A percentile compares a stretch with the other conserved stretches of the same genome.
Conservation (phyloP, 2,329 filamentous ascomycete genomes). For the Fusarium brevicatenulatum region DNA sequence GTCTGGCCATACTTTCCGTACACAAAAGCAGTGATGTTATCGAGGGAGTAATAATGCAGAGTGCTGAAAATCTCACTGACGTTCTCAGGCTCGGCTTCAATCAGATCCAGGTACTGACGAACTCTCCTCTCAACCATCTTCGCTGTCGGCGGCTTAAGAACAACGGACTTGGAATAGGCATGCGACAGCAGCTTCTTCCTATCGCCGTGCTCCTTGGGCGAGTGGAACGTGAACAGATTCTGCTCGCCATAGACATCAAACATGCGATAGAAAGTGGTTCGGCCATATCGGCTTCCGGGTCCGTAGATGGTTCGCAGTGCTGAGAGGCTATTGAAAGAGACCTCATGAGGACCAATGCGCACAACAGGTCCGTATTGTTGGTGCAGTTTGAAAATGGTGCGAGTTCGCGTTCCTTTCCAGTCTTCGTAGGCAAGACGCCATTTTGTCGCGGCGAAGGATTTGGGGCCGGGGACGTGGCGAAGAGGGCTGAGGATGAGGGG, state of each 20-base stretch:
- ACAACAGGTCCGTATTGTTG: conserved; percentile 57
- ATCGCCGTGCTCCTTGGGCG: conserved; percentile 55
- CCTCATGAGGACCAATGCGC: conserved; percentile 58
- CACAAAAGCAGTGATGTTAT: conserved; percentile 29
- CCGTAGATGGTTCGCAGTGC: conserved; percentile 65
- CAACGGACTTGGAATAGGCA: conserved; percentile 61
- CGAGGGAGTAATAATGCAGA: conserved; percentile 30
- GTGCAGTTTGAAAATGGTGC: conserved; percentile 55
- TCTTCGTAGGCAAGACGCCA: conserved; percentile 59
- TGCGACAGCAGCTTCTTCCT: conserved; percentile 64
- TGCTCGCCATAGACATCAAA: conserved; percentile 63
- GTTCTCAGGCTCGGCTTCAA: conserved; percentile 7
- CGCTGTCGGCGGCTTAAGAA: conserved; percentile 41
- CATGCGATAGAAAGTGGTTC: conserved; percentile 64
- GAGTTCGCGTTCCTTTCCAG: conserved; percentile 55
- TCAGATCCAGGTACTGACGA: conserved; percentile 20
- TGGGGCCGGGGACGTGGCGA: conserved; percentile 48
- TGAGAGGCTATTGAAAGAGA: conserved; percentile 54
- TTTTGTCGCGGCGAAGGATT: conserved; percentile 53
- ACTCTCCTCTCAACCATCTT: conserved; percentile 34
- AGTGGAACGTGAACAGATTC: conserved; percentile 63
- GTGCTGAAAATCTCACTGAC: conserved; percentile 34
- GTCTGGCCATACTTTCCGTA: conserved; percentile 32
- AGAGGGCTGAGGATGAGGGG: conserved; percentile 17
- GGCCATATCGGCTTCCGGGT: conserved; percentile 60